These are phyloP conservation scores for Aphanomyces stellatus DNA, from an alignment of 352 stramenopile genomes.

Conservation along the genomic window DNA sequence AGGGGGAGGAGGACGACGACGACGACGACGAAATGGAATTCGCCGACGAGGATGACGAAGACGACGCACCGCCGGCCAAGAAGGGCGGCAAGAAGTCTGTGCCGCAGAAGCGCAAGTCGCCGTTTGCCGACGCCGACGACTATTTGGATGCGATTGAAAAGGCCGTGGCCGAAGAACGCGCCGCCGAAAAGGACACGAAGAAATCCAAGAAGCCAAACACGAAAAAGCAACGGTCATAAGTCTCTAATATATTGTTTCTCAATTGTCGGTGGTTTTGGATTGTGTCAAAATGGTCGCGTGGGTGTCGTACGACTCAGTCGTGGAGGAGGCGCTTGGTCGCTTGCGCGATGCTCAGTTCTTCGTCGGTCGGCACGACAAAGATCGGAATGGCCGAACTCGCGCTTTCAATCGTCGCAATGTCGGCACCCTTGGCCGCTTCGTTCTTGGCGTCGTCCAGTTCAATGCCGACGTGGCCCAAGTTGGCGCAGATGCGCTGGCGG, in stretches of 20 bases:
- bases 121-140: conserved; percentile 70
- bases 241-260: not conserved
- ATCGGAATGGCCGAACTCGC: conserved; percentile 46
- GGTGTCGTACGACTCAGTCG: not conserved
- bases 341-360: conserved; percentile 85
- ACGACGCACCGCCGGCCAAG: conserved; percentile 22
- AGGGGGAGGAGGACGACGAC: conserved; percentile 20
- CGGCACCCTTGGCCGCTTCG: conserved; percentile 41
- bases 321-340: conserved; percentile 57
- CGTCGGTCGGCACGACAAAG: conserved; percentile 83
- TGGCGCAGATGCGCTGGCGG: conserved; percentile 50
- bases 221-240: not conserved
- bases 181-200: not conserved
- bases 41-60: conserved; percentile 27
- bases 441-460: conserved; percentile 69
- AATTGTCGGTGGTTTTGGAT: not conserved
- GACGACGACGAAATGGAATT: conserved; percentile 7
- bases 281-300: not conserved
- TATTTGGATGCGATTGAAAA: conserved; percentile 27
- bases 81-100: conserved; percentile 48
- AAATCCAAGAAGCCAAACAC: not conserved
- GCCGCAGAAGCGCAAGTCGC: conserved; percentile 51
- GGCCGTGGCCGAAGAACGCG: not conserved
- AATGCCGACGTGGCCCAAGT: conserved; percentile 60
- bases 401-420: conserved; percentile 39